A percentile compares a stretch with the other conserved stretches of the same genome.
Conservation (phyloP, 1,139 yeast species). For the Taphrina confusa region DNA sequence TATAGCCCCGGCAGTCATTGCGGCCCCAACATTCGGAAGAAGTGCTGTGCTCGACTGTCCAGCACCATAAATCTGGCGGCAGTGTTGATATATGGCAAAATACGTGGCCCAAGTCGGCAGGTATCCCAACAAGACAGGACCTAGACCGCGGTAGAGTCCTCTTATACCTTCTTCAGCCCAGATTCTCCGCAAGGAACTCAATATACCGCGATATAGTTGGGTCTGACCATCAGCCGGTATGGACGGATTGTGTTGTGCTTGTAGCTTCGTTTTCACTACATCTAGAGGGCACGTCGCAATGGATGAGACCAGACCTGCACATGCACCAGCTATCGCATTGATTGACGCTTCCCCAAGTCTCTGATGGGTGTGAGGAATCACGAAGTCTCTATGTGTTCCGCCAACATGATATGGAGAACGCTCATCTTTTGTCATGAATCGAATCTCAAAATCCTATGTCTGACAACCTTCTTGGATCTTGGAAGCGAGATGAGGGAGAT, state of each 20-base stretch:
- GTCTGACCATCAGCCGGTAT: slow-evolving; percentile 1
- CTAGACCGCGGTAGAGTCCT: slow-evolving; percentile 87
- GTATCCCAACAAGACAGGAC: slow-evolving; percentile 88
- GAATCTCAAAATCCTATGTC: too few species aligned
- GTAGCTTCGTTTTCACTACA: slow-evolving; percentile 89
- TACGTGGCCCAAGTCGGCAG: slow-evolving; percentile 98
- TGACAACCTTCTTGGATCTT: too few species aligned
- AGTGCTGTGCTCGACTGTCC: slow-evolving; percentile 26
- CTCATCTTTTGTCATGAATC: slow-evolving; percentile 1
- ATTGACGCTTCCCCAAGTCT: slow-evolving; percentile 25
- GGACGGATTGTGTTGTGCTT: slow-evolving; percentile 62
- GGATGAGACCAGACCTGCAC: slow-evolving; percentile 89
- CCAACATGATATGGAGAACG: slow-evolving; percentile 25
- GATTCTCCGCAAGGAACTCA: slow-evolving; percentile 54
- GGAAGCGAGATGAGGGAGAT: too few species aligned
- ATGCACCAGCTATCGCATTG: slow-evolving; percentile 76
- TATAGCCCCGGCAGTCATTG: slow-evolving; percentile 84
- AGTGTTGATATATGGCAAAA: slow-evolving; percentile 81
- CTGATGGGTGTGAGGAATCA: slow-evolving; percentile 29
- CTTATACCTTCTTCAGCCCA: slow-evolving; percentile 63
- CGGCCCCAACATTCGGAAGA: slow-evolving; percentile 68
- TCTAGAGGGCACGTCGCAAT: slow-evolving; percentile 90
- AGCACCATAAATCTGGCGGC: slow-evolving; percentile 52
- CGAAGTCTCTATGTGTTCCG: slow-evolving; percentile 32
- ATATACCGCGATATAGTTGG: slow-evolving; percentile 57